Conservation (phyloP, 257 asterid species). For the Thymus quinquecostatus region DNA sequence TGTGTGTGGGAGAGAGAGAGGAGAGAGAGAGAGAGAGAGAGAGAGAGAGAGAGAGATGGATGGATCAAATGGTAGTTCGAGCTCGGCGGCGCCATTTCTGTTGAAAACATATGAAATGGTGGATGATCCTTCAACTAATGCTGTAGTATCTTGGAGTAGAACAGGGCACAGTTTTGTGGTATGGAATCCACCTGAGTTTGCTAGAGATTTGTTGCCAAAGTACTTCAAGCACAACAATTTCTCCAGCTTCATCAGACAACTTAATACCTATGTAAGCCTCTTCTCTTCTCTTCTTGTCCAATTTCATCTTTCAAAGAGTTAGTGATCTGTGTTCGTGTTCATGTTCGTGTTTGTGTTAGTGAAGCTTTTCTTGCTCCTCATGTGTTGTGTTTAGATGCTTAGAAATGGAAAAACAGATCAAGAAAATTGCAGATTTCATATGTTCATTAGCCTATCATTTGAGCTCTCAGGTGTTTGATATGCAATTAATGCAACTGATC, state of each 20-base stretch:
- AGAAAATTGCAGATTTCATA: neutral
- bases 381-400: neutral
- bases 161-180: conserved; percentile 74
- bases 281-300: neutral
- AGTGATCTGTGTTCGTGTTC: neutral
- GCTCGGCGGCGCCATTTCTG: conserved; percentile 84
- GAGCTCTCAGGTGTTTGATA: neutral
- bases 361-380: neutral
- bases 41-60: conserved; percentile 49
- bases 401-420: neutral
- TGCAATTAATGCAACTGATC: too few relatives aligned
- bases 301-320: neutral
- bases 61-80: conserved; percentile 59
- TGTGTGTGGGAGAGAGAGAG: neutral
- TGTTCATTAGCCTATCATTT: neutral
- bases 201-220: conserved; percentile 78
- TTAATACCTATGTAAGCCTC: conserved; percentile 84
- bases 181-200: conserved; percentile 90
- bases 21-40: neutral
- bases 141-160: conserved; percentile 79
- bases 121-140: conserved; percentile 61
- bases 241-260: conserved; percentile 92
- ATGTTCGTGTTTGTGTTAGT: neutral
- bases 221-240: conserved; percentile 94
- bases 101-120: conserved; percentile 91